phyloP scores from a whole-genome alignment of 192 early-diverging fungal species.

The Podochytrium sp. region DNA sequence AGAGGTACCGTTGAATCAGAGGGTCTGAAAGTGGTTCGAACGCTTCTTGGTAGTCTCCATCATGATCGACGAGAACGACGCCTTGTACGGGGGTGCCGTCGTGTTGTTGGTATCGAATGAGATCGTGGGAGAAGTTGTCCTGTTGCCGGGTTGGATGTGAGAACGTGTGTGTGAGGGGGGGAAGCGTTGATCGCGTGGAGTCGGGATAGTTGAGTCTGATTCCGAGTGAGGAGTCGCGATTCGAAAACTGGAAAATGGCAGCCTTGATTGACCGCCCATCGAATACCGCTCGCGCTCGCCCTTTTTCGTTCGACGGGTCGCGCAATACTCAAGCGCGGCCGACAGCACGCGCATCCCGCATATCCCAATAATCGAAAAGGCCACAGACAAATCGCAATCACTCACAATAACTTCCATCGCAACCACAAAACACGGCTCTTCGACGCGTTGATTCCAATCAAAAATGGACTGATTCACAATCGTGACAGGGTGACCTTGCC shows the following conservation, averaged over 20 bases:
- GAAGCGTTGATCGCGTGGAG: background rate
- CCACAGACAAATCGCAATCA: constrained; percentile 6
- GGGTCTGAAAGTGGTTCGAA: constrained; percentile 83
- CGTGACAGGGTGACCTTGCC: constrained; percentile 47
- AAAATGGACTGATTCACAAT: constrained; percentile 93
- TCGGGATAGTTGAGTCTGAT: too few species aligned
- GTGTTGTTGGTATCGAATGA: constrained; percentile 82
- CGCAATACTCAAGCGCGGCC: too few species aligned
- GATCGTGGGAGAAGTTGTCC: constrained; percentile 97
- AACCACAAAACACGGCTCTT: constrained; percentile 85
- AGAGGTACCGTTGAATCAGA: constrained; percentile 73
- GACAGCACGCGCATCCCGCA: too few species aligned
- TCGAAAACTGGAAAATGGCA: too few species aligned
- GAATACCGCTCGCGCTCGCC: too few species aligned
- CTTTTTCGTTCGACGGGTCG: too few species aligned
- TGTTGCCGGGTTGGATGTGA: constrained; percentile 35
- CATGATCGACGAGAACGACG: constrained; percentile 77
- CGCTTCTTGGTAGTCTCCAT: constrained; percentile 84
- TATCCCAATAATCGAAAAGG: background rate
- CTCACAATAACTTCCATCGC: constrained; percentile 95
- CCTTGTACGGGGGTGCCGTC: constrained; percentile 79
- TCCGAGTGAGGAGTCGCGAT: too few species aligned
- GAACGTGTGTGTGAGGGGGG: background rate
- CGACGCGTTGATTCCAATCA: constrained; percentile 78
- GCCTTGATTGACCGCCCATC: too few species aligned